Base-by-base conservation (phyloP, 768 basidiomycete genomes). In the Collybiopsis confluens region DNA sequence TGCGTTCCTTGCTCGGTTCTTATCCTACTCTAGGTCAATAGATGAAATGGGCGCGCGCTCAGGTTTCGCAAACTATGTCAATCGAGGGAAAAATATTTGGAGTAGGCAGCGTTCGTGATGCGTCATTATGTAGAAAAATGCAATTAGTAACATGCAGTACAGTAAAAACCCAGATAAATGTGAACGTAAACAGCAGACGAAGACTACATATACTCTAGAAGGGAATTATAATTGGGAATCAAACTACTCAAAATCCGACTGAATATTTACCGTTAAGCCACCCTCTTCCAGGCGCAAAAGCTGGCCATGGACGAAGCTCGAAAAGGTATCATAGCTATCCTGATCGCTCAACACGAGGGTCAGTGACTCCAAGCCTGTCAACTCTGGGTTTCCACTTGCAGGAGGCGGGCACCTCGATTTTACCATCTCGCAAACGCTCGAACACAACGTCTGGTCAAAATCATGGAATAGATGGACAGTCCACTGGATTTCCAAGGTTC, bases 1-100 rank as follows among this genome's bases (percentile, higher is more conserved):
- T 52, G 36, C 30, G 44, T 24, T 52, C 20, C n/a, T 54, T 43
- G 36, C 26, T 45, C 48, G 38, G 53, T 20, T 27, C 26, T 24
- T 53, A 43, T 36, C 18, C 7, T 53, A 52, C 56, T 36, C 35
- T 60, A 90, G 87, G 55, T 78, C 81, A 57, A 85, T 89, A 50
- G 87, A 89, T 65, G 84, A 85, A 60, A 86, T 88, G 83, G 82
- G 88, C 61, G 80, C 86, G 15, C 75, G 86, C 24, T 59, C 79
- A 18, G 74, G 81, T 24, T 86, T 90, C 56, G 83, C 81, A 30
- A 82, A 68, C 61, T 83, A 82, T 59, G 75, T 81, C 35, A 82
- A 84, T 56, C 76, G 86, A 45, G 86, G 81, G 59, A 74, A 65
- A 54, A 71, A 70, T 35, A 60, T 79, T n/a, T 69, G 78, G 46